Conservation (phyloP, 2,329 filamentous ascomycete species). For the Fusarium xylarioides region DNA sequence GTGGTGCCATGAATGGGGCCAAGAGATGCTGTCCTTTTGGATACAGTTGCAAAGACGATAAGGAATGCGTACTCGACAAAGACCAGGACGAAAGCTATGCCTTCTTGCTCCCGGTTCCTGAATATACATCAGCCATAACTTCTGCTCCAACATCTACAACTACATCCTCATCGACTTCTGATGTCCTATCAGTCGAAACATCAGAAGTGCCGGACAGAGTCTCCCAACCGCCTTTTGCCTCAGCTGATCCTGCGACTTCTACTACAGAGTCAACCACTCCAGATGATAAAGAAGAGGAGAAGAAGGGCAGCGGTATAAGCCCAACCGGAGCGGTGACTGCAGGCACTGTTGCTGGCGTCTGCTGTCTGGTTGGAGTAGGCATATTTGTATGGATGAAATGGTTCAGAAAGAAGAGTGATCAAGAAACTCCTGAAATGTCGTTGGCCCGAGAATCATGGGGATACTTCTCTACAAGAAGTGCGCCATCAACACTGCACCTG, state of each 20-base stretch:
- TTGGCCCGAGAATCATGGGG: conserved; percentile 31
- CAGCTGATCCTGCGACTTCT: conserved; percentile 4
- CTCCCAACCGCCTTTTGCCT: conserved; percentile 15
- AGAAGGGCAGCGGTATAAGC: conserved; percentile 7
- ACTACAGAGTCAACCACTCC: conserved; percentile 14
- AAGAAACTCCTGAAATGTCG: conserved; percentile 1
- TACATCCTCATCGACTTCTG: conserved; percentile 1
- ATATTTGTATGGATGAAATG: conserved; percentile 42
- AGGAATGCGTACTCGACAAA: conserved; percentile 33
- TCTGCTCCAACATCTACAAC: conserved; percentile 8
- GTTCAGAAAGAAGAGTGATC: conserved; percentile 31
- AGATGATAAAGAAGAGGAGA: conserved; percentile 5
- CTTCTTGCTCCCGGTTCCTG: conserved; percentile 30
- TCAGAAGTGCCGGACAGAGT: conserved; percentile 23
- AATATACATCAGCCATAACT: conserved; percentile 13
- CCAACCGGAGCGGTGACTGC: conserved; percentile 38
- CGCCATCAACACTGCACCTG: conserved; percentile 30
- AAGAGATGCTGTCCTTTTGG: conserved; percentile 40
- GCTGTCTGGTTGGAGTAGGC: conserved; percentile 32
- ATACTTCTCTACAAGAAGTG: conserved; percentile 29
- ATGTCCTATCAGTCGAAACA: conserved; percentile 29
- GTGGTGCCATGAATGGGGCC: conserved; percentile 27
- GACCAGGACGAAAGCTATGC: conserved; percentile 35
- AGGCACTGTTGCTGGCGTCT: conserved; percentile 38
- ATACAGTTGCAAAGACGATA: conserved; percentile 33